Conservation (phyloP, 1,284 basidiomycete genomes). For the Cutaneotrichosporon spelunceum region DNA sequence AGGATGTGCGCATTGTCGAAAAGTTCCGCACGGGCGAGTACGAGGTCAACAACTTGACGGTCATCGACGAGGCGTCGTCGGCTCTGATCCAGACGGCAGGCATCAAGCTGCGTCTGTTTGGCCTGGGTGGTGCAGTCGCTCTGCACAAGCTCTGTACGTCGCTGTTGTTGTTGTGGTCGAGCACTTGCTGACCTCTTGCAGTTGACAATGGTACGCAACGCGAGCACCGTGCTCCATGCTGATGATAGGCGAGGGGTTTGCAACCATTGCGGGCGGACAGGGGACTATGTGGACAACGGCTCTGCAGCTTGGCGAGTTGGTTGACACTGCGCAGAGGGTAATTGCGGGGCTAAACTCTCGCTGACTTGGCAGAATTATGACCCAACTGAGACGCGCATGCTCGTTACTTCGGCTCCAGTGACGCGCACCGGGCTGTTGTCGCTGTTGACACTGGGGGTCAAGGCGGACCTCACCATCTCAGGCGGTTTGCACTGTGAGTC, state of each 20-base stretch:
- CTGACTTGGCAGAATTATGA: conserved; percentile 61
- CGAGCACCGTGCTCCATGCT: neutral
- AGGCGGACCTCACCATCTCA: conserved; percentile 91
- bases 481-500: conserved; percentile 78
- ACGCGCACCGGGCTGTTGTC: conserved; percentile 90
- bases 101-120: conserved; percentile 86
- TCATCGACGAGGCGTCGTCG: conserved; percentile 92
- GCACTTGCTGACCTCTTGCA: conserved; percentile 32
- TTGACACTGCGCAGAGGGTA: conserved; percentile 93
- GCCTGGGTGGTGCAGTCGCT: conserved; percentile 91
- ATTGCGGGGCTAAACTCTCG: conserved; percentile 13
- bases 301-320: conserved; percentile 93
- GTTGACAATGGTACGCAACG: conserved; percentile 44
- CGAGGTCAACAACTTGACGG: conserved; percentile 77
- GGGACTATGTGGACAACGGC: conserved; percentile 99
- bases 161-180: neutral
- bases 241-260: conserved; percentile 68
- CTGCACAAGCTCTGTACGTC: conserved; percentile 93
- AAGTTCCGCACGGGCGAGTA: conserved; percentile 82
- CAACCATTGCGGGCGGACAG: conserved; percentile 94
- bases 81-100: conserved; percentile 87
- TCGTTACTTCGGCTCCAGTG: conserved; percentile 88
- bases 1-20: conserved; percentile 89
- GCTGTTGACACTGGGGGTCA: conserved; percentile 83
- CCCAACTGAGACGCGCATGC: conserved; percentile 84